These are phyloP conservation scores for Oemleria cerasiformis DNA, from an alignment of 306 rosid species.

Conservation along the genomic window DNA sequence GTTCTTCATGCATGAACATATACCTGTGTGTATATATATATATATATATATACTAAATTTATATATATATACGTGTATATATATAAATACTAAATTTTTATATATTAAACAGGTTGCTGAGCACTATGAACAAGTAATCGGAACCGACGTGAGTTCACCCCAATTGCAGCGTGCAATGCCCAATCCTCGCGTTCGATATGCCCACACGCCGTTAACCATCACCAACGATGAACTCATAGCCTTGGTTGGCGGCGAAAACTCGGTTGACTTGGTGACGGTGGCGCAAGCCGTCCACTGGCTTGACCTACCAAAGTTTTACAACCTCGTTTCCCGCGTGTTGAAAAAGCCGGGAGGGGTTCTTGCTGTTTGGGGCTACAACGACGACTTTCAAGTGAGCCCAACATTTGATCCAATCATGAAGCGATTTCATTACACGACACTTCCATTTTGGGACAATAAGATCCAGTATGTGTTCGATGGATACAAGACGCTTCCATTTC, in stretches of 20 bases:
- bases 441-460: conserved; percentile 3
- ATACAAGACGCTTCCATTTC: conserved; percentile 34
- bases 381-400: not conserved
- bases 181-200: conserved; percentile 30
- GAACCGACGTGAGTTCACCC: conserved; percentile 28
- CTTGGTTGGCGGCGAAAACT: conserved; percentile 20
- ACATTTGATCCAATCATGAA: conserved; percentile 18
- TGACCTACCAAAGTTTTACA: conserved; percentile 26
- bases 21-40: no score
- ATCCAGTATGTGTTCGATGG: conserved; percentile 10
- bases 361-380: conserved; percentile 27
- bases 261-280: conserved; percentile 26
- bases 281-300: conserved; percentile 33
- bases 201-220: conserved; percentile 20
- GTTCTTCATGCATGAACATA: no score
- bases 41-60: no score
- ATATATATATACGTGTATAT: no score
- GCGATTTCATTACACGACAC: not conserved
- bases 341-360: conserved; percentile 28
- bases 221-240: conserved; percentile 27
- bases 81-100: not conserved
- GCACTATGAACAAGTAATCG: conserved; percentile 32
- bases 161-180: conserved; percentile 27
- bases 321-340: conserved; percentile 14
- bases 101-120: conserved; percentile 24